Base-by-base conservation (phyloP, 768 basidiomycete genomes). In the Mycena rebaudengoi region DNA sequence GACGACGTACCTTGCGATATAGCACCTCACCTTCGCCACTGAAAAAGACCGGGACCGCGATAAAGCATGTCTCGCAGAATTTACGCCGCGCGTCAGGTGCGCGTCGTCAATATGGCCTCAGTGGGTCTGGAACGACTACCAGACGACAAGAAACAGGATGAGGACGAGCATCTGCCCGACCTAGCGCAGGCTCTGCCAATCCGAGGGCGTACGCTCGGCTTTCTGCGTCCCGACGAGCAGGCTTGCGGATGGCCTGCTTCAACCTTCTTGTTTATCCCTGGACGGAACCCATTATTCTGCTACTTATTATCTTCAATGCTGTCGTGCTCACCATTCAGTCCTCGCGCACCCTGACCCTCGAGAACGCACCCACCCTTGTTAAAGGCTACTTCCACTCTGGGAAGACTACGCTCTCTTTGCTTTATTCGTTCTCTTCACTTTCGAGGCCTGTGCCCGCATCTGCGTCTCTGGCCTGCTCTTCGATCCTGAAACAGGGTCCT, bases 361-460 rank as follows among this genome's bases (percentile, higher is more conserved):
- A 74, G 2, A 73, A 80, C 11, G 75, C 83, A 8, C 82, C 85
- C 35, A 79, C 79, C 30, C 74, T 54, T 41, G 69, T 84, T 21
- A 76, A 72, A 49, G 95, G 95, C 8, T 98, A 92, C 79, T 98
- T 98, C 78, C 87, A 90, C 62, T 67, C 13, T 98, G 96, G 96
- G 94, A 96, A 70, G 96, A 98, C 75, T 90, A 86, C 70, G 88
- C 83, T 20, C 80, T 98, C n/a, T 94, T 98, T 74, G 85, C 71
- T 20, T 78, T 98, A 55, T 98, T 98, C 77, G 77, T 90, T 61
- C 70, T 93, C 69, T 98, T 95, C 83, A 95, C 95, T 6, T 64
- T 96, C 50, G 97, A 99, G 80, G 88, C 91, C 44, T 82, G 92
- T 67, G 94, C 94, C 41, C 90, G 96, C 25, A 96, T 96, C 72